Evolutionary conservation across 768 basidiomycete species (phyloP).

Genomic region (Boletus eberwhitei): DNA sequence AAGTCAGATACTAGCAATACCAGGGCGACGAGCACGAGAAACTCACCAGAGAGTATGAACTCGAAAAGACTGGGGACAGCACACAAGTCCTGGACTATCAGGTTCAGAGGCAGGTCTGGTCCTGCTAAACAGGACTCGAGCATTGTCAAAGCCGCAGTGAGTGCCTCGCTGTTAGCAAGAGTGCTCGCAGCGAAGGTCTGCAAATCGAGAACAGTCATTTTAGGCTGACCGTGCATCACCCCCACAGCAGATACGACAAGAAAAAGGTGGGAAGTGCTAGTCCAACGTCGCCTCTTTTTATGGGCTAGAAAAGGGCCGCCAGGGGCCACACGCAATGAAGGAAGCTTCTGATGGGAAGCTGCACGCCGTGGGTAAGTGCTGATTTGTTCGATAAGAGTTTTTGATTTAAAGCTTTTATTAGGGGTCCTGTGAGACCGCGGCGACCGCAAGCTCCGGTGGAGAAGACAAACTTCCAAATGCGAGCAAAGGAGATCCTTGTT

Average conservation of each 20-base stretch:
- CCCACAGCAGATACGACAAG: background rate
- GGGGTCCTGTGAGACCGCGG: background rate
- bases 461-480: background rate
- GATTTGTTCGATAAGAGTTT: background rate
- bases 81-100: constrained; percentile 29
- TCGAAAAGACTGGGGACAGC: constrained; percentile 27
- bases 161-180: constrained; percentile 19
- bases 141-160: constrained; percentile 10
- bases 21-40: background rate
- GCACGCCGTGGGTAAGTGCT: background rate
- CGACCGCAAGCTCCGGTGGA: too few relatives aligned
- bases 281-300: background rate
- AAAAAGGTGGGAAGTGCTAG: background rate
- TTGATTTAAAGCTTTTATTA: background rate
- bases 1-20: background rate
- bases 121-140: constrained; percentile 28
- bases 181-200: constrained; percentile 15
- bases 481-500: background rate
- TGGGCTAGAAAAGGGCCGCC: background rate
- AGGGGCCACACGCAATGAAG: background rate
- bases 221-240: background rate
- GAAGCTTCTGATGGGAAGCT: constrained; percentile 8
- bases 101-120: constrained; percentile 16
- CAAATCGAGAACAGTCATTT: constrained; percentile 12
- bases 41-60: constrained; percentile 29